Base-by-base conservation (phyloP, 1,139 yeast species). In the Debaryomycetaceae sp. region DNA sequence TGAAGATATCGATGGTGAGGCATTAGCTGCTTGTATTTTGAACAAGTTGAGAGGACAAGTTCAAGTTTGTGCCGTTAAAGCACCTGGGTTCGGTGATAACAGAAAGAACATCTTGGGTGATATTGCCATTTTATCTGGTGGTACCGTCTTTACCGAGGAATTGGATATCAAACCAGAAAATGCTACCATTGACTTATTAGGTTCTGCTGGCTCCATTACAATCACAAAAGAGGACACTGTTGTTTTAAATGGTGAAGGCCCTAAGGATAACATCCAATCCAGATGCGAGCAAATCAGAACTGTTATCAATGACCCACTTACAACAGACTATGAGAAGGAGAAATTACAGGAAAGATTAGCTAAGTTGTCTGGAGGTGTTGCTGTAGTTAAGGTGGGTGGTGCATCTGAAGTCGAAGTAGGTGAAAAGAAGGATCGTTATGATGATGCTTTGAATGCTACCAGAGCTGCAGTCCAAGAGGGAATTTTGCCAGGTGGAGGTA, bases 401-500 rank as follows among this genome's bases (percentile, higher is more conserved):
- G 72, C 99, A 44, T 89, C 97, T 24, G 99, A 93, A 75, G 90
- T 93, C 57, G 99, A 93, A 77, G 99, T 93, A 57, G 96, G 98
- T 65, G 99, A 93, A 79, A 95, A 93, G 96, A 93, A 93, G 79
- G 99, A 93, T 70, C 90, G 99, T 76, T 95, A 91, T 66, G 99
- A 95, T 61, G 99, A 93, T 76, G 99, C 99, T 41, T 81, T 93
- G 65, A 93, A 95, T 68, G 99, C 99, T 49, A 95, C 99, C 47
- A 90, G 99, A 76, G 99, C 99, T 57, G 99, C 99, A 53, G 99
- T 93, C 53, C 96, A 93, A 75, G 99, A 93, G 73, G 99, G 99
- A 76, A 93, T 95, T 65, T 81, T 93, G 59, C 99, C 99, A 67
- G 99, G 99, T 77, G 99, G 99, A 70, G 99, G 99, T 77, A 93